Conservation (phyloP, 2,329 filamentous ascomycete genomes). For the Aspergillus quadrilineatus region DNA sequence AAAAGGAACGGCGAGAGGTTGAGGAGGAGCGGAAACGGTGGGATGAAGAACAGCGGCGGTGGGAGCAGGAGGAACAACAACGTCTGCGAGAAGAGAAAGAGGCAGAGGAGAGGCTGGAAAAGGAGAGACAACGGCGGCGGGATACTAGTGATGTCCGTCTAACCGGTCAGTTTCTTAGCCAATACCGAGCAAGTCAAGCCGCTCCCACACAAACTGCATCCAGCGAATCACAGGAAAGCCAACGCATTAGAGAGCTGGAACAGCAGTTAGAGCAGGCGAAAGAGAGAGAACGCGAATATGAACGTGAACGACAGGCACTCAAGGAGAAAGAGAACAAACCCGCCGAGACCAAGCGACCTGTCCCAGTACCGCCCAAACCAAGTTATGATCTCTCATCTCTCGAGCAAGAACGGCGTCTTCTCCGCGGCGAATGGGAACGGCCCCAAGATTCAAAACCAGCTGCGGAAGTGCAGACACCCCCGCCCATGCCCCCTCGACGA, state of each 20-base stretch:
- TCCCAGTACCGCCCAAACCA: constrained; percentile 37
- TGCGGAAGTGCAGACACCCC: background rate
- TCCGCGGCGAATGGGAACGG: constrained; percentile 57
- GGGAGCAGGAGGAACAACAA: constrained; percentile 73
- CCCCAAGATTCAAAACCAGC: constrained; percentile 31
- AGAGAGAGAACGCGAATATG: constrained; percentile 65
- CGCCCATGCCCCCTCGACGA: constrained; percentile 21
- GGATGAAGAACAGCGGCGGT: constrained; percentile 61
- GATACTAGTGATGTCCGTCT: constrained; percentile 65
- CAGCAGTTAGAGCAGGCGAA: constrained; percentile 66
- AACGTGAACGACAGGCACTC: constrained; percentile 58
- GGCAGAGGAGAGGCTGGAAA: constrained; percentile 64
- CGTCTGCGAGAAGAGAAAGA: constrained; percentile 71
- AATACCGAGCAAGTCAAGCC: constrained; percentile 74
- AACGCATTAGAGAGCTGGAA: constrained; percentile 78
- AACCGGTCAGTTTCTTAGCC: constrained; percentile 79
- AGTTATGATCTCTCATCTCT: constrained; percentile 59
- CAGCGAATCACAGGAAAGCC: constrained; percentile 57
- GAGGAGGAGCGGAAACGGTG: constrained; percentile 50
- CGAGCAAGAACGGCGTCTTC: constrained; percentile 60
- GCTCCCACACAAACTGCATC: constrained; percentile 37
- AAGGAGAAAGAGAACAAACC: constrained; percentile 25
- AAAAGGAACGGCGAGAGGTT: constrained; percentile 49
- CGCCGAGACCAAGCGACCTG: constrained; percentile 29
- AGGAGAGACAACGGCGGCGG: constrained; percentile 64